These are phyloP conservation scores for Rhypophila decipiens DNA, from an alignment of 495 filamentous ascomycete species.

Conservation along the genomic window DNA sequence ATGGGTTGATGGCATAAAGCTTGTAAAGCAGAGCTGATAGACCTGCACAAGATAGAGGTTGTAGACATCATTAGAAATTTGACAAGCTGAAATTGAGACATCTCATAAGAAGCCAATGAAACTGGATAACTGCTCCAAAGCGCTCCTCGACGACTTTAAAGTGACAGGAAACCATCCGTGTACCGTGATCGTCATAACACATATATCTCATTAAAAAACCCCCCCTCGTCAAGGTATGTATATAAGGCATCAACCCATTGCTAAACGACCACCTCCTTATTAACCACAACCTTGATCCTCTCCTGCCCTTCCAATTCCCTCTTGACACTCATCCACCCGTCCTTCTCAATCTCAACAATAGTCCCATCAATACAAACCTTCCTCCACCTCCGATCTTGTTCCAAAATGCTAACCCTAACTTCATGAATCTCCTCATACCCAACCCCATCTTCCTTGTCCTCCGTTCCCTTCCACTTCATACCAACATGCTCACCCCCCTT, in stretches of 20 bases:
- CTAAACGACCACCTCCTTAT: conserved; percentile 14
- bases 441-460: conserved; percentile 36
- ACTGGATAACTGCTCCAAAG: too few species aligned
- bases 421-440: conserved; percentile 60
- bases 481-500: conserved; percentile 59
- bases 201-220: too few species aligned
- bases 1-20: too few species aligned
- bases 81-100: too few species aligned
- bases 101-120: too few species aligned
- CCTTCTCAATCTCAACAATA: conserved; percentile 63
- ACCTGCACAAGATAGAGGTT: too few species aligned
- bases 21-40: too few species aligned
- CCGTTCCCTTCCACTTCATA: conserved; percentile 30
- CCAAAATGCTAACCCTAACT: conserved; percentile 58
- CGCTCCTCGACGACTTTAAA: too few species aligned
- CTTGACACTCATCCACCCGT: conserved; percentile 63
- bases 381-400: conserved; percentile 63
- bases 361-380: conserved; percentile 85
- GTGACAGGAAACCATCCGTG: too few species aligned
- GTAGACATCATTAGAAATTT: too few species aligned
- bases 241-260: neutral
- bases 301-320: conserved; percentile 19
- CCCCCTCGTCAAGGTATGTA: too few species aligned
- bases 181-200: too few species aligned
- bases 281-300: conserved; percentile 31